These are phyloP conservation scores for Dendrocalamus latiflorus DNA, from an alignment of 202 grass and related monocot species.

Conservation along the genomic window DNA sequence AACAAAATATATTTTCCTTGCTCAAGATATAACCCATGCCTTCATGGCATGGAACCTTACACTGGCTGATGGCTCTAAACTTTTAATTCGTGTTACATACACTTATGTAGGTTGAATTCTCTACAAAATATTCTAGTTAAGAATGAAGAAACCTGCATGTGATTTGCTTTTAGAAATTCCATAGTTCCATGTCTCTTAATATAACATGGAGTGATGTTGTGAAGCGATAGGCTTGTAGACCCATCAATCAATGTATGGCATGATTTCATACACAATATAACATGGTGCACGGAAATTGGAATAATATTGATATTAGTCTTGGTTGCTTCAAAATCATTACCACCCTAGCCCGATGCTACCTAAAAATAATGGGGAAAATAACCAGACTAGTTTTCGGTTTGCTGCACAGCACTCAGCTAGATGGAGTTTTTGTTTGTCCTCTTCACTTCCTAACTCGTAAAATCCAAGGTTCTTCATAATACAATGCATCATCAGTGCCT, in stretches of 20 bases:
- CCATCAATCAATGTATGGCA: not conserved
- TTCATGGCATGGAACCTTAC: not conserved
- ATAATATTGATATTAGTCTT: not conserved
- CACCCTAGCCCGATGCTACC: not conserved
- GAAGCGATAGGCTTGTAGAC: not conserved
- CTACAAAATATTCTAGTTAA: slow-evolving; percentile 6
- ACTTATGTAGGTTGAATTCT: not conserved
- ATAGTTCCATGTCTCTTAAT: not conserved
- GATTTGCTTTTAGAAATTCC: not conserved
- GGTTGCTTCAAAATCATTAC: not conserved
- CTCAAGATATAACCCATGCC: not conserved
- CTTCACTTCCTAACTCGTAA: not conserved
- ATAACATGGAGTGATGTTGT: not conserved
- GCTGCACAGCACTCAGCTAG: not conserved
- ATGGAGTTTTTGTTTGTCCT: not conserved
- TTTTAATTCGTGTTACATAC: not conserved
- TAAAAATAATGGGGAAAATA: not conserved
- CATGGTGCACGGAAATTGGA: not conserved
- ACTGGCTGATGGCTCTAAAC: not conserved
- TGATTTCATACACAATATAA: not conserved
- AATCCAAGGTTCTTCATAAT: not conserved
- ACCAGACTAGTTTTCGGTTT: not conserved
- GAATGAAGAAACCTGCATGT: not conserved
- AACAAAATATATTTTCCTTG: not conserved
- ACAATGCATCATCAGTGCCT: not conserved